These are phyloP conservation scores for Aspergillus bridgeri DNA, from an alignment of 495 filamentous ascomycete genomes.

Conservation along the genomic window DNA sequence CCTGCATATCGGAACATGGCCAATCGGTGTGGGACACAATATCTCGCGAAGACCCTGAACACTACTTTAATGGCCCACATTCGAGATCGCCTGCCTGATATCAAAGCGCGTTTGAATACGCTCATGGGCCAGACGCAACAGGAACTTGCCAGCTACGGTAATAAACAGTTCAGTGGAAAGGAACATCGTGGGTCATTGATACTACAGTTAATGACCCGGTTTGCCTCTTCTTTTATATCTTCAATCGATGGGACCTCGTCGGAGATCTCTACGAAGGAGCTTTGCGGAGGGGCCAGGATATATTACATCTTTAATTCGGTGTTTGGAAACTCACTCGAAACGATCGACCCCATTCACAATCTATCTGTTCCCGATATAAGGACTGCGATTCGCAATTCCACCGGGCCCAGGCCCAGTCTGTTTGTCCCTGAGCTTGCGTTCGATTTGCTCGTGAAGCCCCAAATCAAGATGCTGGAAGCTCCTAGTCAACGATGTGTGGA, in stretches of 20 bases:
- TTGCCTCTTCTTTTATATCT: slow-evolving; percentile 95
- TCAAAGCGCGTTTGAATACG: slow-evolving; percentile 95
- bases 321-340: slow-evolving; percentile 94
- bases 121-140: slow-evolving; percentile 99
- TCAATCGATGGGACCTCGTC: slow-evolving; percentile 98
- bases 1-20: slow-evolving; percentile 97
- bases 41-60: slow-evolving; percentile 91
- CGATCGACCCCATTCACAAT: slow-evolving; percentile 92
- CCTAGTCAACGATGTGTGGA: slow-evolving; percentile 96
- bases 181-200: slow-evolving; percentile 95
- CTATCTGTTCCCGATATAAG: slow-evolving; percentile 95
- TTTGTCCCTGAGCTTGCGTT: slow-evolving; percentile 98
- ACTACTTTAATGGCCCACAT: slow-evolving; percentile 95
- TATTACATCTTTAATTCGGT: slow-evolving; percentile 99
- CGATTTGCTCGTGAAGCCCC: slow-evolving; percentile 94
- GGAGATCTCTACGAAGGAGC: slow-evolving; percentile 97
- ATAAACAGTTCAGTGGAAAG: slow-evolving; percentile 96
- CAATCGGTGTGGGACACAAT: slow-evolving; percentile 89
- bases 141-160: slow-evolving; percentile 95
- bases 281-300: slow-evolving; percentile 93
- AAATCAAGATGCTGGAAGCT: slow-evolving; percentile 95
- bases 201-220: slow-evolving; percentile 95
- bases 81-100: slow-evolving; percentile 91
- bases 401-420: slow-evolving; percentile 88
- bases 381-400: slow-evolving; percentile 97